Percentiles rank a stretch among this genome's conserved stretches.
Conservation (phyloP, 1,139 yeast species). For the Hyphopichia fennica region DNA sequence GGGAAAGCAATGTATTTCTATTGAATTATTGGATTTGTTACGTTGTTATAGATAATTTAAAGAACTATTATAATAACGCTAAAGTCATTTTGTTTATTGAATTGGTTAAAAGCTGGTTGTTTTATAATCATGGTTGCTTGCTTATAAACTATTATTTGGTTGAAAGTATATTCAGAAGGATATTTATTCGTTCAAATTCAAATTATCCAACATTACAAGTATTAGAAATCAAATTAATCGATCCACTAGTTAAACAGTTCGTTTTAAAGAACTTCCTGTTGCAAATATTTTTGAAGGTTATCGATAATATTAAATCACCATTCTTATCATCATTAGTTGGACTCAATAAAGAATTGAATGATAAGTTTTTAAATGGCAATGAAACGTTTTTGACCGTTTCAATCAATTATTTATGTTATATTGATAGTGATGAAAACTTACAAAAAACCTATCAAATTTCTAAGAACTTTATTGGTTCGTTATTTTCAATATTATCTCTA, state of each 20-base stretch:
- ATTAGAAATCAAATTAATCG: slow-evolving; percentile 14
- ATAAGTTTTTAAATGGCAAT: neutral
- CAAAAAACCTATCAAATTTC: slow-evolving; percentile 3
- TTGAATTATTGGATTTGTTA: slow-evolving; percentile 29
- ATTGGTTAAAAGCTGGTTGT: slow-evolving; percentile 25
- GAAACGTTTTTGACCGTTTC: slow-evolving; percentile 6
- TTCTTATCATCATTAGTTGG: neutral
- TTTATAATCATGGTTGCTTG: slow-evolving; percentile 28
- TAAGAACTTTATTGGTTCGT: neutral
- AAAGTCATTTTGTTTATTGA: slow-evolving; percentile 5
- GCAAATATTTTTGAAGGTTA: neutral
- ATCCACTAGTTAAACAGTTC: slow-evolving; percentile 12
- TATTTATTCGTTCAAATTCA: neutral
- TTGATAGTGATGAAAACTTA: slow-evolving; percentile 9
- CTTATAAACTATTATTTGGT: slow-evolving; percentile 12
- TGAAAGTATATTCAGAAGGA: neutral
- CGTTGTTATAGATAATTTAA: slow-evolving; percentile 13
- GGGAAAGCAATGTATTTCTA: slow-evolving; percentile 11
- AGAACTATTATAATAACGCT: neutral
- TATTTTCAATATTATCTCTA: neutral
- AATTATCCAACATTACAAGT: slow-evolving; percentile 10
- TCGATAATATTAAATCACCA: neutral
- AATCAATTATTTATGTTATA: slow-evolving; percentile 11
- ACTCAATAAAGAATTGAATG: neutral
- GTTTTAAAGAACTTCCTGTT: slow-evolving; percentile 9